Evolutionary conservation across 345 rosid species (phyloP).

Genomic region (Euphorbia peplus): DNA sequence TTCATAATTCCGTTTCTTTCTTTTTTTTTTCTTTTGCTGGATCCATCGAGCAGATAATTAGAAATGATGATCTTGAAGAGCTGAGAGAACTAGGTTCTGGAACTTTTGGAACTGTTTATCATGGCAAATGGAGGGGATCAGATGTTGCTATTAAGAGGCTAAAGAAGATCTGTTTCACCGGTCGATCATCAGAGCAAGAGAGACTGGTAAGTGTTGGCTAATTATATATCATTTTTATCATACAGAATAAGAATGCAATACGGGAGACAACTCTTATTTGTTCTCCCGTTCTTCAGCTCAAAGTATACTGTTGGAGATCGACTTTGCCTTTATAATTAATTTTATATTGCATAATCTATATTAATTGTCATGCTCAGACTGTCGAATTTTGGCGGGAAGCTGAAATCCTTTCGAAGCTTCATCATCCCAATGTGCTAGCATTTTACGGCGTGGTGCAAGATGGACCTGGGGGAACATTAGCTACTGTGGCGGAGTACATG

Average conservation of each 20-base stretch:
- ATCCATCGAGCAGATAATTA: constrained; percentile 52
- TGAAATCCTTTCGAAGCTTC: constrained; percentile 84
- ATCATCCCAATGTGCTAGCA: constrained; percentile 96
- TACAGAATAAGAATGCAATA: not conserved
- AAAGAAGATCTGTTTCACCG: constrained; percentile 88
- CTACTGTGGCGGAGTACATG: constrained; percentile 91
- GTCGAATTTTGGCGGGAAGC: constrained; percentile 90
- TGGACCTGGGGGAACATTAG: constrained; percentile 80
- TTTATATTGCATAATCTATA: constrained; percentile 7
- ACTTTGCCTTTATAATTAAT: not conserved
- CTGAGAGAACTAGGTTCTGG: constrained; percentile 93
- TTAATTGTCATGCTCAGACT: constrained; percentile 38
- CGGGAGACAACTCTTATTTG: not conserved
- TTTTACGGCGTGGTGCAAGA: constrained; percentile 96
- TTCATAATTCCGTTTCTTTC: constrained; percentile 6
- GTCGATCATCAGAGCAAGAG: constrained; percentile 92
- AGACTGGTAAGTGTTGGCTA: constrained; percentile 56
- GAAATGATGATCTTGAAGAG: constrained; percentile 94
- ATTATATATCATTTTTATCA: not conserved
- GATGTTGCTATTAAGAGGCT: constrained; percentile 97
- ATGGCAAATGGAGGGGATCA: constrained; percentile 98
- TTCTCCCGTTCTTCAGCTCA: not conserved
- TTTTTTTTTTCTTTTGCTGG: not conserved
- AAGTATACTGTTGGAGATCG: not conserved
- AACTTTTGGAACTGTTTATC: constrained; percentile 95